Percentiles rank a stretch among this genome's conserved stretches.
These are phyloP conservation scores for Raffaelea ambrosiae DNA, from an alignment of 2,329 filamentous ascomycete species.

Conservation along the genomic window DNA sequence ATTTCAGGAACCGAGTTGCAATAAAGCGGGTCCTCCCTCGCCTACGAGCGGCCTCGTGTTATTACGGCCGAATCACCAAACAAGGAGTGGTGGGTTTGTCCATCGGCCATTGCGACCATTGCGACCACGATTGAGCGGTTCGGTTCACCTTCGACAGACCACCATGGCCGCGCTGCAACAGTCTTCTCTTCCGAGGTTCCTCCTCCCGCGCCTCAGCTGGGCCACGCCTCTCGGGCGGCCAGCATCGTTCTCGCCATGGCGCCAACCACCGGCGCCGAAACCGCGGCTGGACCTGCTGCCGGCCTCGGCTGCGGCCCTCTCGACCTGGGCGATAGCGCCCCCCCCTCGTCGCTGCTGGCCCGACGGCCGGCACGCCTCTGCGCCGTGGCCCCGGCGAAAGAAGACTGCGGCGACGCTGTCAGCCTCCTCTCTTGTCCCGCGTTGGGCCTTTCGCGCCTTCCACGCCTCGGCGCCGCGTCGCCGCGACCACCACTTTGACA, in stretches of 20 bases:
- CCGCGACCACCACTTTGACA: slow-evolving; percentile 95
- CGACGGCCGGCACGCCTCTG: no score
- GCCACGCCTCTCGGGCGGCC: slow-evolving; percentile 16
- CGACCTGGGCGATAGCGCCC: no score
- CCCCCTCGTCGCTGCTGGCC: no score
- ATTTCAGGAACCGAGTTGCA: not conserved
- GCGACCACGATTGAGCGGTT: no score
- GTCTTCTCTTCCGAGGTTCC: slow-evolving; percentile 38
- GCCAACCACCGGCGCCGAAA: slow-evolving; percentile 8
- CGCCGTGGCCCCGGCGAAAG: no score
- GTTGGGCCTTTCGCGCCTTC: slow-evolving; percentile 49
- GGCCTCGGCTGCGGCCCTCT: not conserved
- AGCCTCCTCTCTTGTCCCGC: not conserved
- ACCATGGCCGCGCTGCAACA: slow-evolving; percentile 27
- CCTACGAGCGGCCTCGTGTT: no score
- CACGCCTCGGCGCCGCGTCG: slow-evolving; percentile 53
- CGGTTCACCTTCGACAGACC: no score
- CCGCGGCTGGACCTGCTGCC: not conserved
- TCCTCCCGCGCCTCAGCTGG: slow-evolving; percentile 50
- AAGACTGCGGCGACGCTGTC: no score
- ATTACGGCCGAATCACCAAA: no score
- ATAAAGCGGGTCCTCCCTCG: not conserved
- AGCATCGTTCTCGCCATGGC: no score
- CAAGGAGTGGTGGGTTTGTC: no score
- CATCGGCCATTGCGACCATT: no score